Percentiles rank a stretch among this genome's conserved stretches.
phyloP scores from a whole-genome alignment of 2,329 filamentous ascomycete species.

The Fusarium equiseti region DNA sequence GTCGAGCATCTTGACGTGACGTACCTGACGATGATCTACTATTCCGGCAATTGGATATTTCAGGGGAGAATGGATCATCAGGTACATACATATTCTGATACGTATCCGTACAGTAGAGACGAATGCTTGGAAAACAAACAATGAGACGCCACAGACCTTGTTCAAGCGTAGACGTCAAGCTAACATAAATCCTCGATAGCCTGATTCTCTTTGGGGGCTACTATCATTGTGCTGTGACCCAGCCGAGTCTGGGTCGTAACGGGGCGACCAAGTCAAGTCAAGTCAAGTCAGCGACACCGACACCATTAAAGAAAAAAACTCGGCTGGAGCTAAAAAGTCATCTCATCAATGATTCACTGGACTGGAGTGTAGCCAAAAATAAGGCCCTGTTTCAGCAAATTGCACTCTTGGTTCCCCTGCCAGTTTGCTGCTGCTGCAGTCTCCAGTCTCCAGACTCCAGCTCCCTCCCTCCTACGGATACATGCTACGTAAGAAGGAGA shows the following conservation, averaged over 20 bases:
- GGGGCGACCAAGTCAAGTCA: slow-evolving; percentile 17
- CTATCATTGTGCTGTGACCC: not conserved
- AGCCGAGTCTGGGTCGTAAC: slow-evolving; percentile 16
- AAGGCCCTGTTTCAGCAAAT: slow-evolving; percentile 35
- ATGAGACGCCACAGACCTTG: slow-evolving; percentile 21
- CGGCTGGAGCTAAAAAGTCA: slow-evolving; percentile 16
- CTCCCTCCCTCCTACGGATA: not conserved
- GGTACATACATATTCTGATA: slow-evolving; percentile 2
- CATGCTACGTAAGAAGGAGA: slow-evolving; percentile 6
- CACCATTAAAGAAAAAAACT: slow-evolving; percentile 8
- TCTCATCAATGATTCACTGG: slow-evolving; percentile 21
- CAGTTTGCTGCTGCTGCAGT: not conserved
- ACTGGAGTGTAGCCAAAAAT: slow-evolving; percentile 27
- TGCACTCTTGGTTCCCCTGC: slow-evolving; percentile 36
- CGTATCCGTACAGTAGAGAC: not conserved
- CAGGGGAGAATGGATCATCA: slow-evolving; percentile 25
- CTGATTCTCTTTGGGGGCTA: slow-evolving; percentile 18
- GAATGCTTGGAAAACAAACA: not conserved
- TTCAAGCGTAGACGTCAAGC: not conserved
- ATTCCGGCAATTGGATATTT: slow-evolving; percentile 14
- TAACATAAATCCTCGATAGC: slow-evolving; percentile 27
- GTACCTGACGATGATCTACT: slow-evolving; percentile 31
- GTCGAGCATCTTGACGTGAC: slow-evolving; percentile 24
- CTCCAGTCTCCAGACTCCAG: not conserved
- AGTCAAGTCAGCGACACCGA: slow-evolving; percentile 30